A percentile compares a stretch with the other conserved stretches of the same genome.
phyloP scores from a whole-genome alignment of 1,284 basidiomycete species.

The Porodaedalea pini region DNA sequence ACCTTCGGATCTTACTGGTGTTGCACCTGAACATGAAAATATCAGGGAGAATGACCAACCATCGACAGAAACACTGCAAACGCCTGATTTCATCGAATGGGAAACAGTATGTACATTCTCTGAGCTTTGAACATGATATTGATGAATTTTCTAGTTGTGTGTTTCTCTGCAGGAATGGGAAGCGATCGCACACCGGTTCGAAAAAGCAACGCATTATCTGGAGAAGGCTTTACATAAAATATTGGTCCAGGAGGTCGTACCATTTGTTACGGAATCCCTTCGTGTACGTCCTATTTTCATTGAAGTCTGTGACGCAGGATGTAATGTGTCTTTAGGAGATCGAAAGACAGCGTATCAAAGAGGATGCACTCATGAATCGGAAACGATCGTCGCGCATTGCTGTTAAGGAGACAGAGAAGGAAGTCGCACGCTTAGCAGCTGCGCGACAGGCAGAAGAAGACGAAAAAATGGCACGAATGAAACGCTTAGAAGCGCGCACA shows the following conservation, averaged over 20 bases:
- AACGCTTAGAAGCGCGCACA: constrained; percentile 57
- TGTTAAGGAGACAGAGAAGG: constrained; percentile 64
- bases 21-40: constrained; percentile 23
- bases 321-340: constrained; percentile 46
- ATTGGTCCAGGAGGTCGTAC: constrained; percentile 62
- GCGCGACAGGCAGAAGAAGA: constrained; percentile 57
- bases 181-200: constrained; percentile 65
- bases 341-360: constrained; percentile 56
- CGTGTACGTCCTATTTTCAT: constrained; percentile 39
- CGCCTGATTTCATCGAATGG: constrained; percentile 72
- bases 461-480: constrained; percentile 60
- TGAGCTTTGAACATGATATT: constrained; percentile 7
- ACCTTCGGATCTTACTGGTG: background rate
- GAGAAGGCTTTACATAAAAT: constrained; percentile 76
- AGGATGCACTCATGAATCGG: constrained; percentile 69
- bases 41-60: constrained; percentile 25
- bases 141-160: constrained; percentile 54
- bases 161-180: constrained; percentile 82
- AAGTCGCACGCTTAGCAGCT: constrained; percentile 56
- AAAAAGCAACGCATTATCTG: constrained; percentile 69
- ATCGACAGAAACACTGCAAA: constrained; percentile 24
- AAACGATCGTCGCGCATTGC: constrained; percentile 86
- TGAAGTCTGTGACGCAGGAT: background rate
- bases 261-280: constrained; percentile 60
- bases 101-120: constrained; percentile 59